Conservation (phyloP, 2,329 filamentous ascomycete genomes). For the Monilinia fructigena region DNA sequence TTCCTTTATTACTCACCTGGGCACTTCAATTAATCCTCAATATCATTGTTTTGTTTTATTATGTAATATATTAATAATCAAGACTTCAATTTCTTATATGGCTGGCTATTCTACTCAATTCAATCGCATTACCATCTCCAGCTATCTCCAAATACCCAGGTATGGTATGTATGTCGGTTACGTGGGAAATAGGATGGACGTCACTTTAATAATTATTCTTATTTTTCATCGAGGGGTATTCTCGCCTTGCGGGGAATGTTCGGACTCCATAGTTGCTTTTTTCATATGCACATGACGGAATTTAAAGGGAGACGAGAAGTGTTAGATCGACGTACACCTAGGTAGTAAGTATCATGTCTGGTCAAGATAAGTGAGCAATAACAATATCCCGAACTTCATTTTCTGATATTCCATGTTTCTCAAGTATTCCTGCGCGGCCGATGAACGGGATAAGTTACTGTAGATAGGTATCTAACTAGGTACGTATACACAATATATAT, state of each 20-base stretch:
- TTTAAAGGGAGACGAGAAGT: neutral
- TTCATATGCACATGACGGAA: neutral
- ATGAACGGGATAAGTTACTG: too few relatives aligned
- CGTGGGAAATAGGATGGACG: too few relatives aligned
- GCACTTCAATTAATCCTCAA: neutral
- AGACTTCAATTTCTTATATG: neutral
- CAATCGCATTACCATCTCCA: neutral
- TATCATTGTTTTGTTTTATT: neutral
- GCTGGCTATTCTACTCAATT: neutral
- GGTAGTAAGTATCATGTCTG: neutral
- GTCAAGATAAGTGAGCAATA: neutral
- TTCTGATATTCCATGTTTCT: neutral
- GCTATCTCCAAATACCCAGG: too few relatives aligned
- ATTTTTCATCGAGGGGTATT: slow-evolving; percentile 5
- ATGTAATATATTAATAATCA: neutral
- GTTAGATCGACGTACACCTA: neutral
- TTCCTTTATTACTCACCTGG: neutral
- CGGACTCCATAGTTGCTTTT: neutral
- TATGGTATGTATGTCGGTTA: too few relatives aligned
- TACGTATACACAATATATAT: too few relatives aligned
- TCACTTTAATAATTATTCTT: neutral
- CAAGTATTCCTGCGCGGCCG: too few relatives aligned
- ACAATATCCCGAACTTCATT: neutral
- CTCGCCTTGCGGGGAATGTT: neutral
- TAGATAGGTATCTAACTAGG: too few relatives aligned